Conservation (phyloP, 2,329 filamentous ascomycete genomes). For the Penicillium sp. region DNA sequence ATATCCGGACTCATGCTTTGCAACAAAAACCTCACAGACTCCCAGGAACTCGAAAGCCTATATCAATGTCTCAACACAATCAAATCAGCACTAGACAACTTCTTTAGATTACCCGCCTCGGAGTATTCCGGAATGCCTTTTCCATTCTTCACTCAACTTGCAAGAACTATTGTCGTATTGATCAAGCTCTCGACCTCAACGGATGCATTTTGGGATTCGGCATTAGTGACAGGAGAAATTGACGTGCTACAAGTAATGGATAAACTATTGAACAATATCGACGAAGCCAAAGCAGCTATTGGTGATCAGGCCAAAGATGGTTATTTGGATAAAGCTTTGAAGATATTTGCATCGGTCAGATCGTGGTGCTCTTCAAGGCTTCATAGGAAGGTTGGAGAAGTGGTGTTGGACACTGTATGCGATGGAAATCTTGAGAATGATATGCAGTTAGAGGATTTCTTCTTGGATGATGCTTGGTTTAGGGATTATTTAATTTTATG, state of each 20-base stretch:
- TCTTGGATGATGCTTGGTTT: not conserved
- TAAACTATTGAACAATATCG: conserved; percentile 1
- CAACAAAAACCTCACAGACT: not conserved
- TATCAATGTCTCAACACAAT: conserved; percentile 3
- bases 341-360: not conserved
- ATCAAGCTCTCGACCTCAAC: conserved; percentile 5
- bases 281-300: not conserved
- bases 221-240: not conserved
- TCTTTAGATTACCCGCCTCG: conserved; percentile 1
- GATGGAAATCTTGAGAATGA: not conserved
- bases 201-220: conserved; percentile 4
- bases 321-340: conserved; percentile 1
- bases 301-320: conserved; percentile 1
- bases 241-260: conserved; percentile 7
- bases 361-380: conserved; percentile 4
- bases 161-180: conserved; percentile 5
- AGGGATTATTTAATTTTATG: not conserved
- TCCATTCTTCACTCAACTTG: conserved; percentile 7
- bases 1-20: conserved; percentile 3
- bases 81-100: conserved; percentile 4
- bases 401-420: not conserved
- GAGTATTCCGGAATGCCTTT: conserved; percentile 1
- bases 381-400: not conserved
- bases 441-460: not conserved
- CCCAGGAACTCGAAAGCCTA: conserved; percentile 5